Evolutionary conservation across 345 rosid species (phyloP), one percentile per base, ranked within the genome.

Genomic region (Excoecaria cochinchinensis): DNA sequence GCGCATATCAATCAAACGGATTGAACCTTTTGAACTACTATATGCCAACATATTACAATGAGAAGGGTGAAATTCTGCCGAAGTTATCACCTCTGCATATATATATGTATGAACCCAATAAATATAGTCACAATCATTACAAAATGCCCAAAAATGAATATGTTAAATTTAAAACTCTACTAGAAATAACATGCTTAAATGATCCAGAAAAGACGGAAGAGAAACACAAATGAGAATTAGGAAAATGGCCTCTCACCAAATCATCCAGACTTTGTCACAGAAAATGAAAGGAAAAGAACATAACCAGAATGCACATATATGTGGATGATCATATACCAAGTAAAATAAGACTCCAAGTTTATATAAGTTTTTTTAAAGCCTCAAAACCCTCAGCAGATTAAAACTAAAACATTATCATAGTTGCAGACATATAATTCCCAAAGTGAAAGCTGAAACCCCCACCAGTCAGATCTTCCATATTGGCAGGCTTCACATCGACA

Each of bases 21-120:
- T 85, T 70, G 97, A 93, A 78, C 99, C 98, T 76, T 89, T 95
- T 14, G 99, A 95, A 86, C 99, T 95, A 86, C 99, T 95, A 85
- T 95, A 95, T 67, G 95, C 99, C 83, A 95, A 83, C 81, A 68
- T 86, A 83, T 95, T 91, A 84, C 99, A 95, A 73, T 93, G 98
- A 38, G 86, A 84, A 74, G 99, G 99, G 81, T 95, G 99, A 77
- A 95, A 95, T 78, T 93, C 98, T 17, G 99, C 99, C 74, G 99
- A 93, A 76, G 99, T 95, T 74, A 95, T 91, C 80, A 95, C 99
- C 94, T 95, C 99, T 95, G 96, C 88, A 71, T 44, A 44, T 44
- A 44, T 44, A 44, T 44, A 44, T 63, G 31, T 12, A 76, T 12
- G 15, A 61, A 60, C 16, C 14, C 67, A 63, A 38, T 46, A 52